phyloP scores from a whole-genome alignment of 2,329 filamentous ascomycete genomes.

The Diaporthe aspalathi region DNA sequence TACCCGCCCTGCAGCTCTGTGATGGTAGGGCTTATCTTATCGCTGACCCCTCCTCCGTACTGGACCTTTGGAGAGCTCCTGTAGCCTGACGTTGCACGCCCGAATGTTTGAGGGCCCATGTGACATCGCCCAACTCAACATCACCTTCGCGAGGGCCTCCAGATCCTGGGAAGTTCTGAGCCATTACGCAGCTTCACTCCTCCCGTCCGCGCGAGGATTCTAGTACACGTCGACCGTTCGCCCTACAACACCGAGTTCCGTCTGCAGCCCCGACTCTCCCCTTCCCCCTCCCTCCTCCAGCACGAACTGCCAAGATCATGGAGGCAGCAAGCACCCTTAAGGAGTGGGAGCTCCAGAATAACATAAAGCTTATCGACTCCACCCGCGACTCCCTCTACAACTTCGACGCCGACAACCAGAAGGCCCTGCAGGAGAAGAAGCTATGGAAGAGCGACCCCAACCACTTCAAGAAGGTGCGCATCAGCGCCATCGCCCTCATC shows the following conservation, averaged over 20 bases:
- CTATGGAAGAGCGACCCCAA: constrained; percentile 85
- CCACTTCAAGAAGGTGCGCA: constrained; percentile 93
- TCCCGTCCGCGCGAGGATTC: background rate
- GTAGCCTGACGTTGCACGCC: constrained; percentile 24
- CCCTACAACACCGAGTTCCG: background rate
- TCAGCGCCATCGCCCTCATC: constrained; percentile 91
- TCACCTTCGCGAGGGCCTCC: background rate
- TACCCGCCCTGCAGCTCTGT: constrained; percentile 1
- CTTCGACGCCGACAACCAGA: constrained; percentile 78
- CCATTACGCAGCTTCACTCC: background rate
- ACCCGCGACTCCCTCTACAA: constrained; percentile 91
- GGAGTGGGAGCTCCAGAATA: constrained; percentile 81
- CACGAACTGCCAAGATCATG: constrained; percentile 32
- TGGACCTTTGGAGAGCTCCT: constrained; percentile 29
- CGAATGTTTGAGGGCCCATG: background rate
- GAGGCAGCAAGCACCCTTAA: constrained; percentile 37
- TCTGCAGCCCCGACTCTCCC: background rate
- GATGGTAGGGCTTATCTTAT: constrained; percentile 36
- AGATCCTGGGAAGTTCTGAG: background rate
- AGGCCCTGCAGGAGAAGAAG: constrained; percentile 69
- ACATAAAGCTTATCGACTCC: constrained; percentile 84
- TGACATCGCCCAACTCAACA: background rate
- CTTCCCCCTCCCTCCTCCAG: no score
- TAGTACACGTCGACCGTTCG: background rate
- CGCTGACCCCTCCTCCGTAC: constrained; percentile 39